phyloP scores from a whole-genome alignment of 208 protist genomes.

The Leishmania tarentolae region DNA sequence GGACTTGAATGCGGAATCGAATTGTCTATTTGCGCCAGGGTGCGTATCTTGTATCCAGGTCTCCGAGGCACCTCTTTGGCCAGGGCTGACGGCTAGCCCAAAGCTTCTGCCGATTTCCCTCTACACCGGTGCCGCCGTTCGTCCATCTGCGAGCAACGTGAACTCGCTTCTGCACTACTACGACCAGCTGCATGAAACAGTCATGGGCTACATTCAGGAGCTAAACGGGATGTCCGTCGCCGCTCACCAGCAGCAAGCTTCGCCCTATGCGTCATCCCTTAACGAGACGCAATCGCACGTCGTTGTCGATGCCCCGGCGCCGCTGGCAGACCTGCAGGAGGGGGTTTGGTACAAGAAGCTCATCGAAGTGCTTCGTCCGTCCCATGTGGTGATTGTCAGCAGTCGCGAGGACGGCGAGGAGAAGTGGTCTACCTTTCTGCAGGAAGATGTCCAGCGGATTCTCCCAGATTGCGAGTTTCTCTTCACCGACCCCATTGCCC shows the following conservation, averaged over 20 bases:
- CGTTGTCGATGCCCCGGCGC: slow-evolving; percentile 75
- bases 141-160: slow-evolving; percentile 41
- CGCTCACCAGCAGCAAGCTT: not conserved
- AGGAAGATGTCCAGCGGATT: slow-evolving; percentile 78
- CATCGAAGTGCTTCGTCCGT: slow-evolving; percentile 66
- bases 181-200: slow-evolving; percentile 61
- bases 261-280: slow-evolving; percentile 8
- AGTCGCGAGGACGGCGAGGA: slow-evolving; percentile 45
- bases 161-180: slow-evolving; percentile 54
- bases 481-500: slow-evolving; percentile 34
- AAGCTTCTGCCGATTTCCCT: slow-evolving; percentile 58
- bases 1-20: slow-evolving; percentile 79
- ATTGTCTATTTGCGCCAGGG: slow-evolving; percentile 67
- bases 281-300: slow-evolving; percentile 34
- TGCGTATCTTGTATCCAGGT: slow-evolving; percentile 57
- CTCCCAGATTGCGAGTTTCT: slow-evolving; percentile 74
- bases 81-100: slow-evolving; percentile 43
- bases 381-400: slow-evolving; percentile 75
- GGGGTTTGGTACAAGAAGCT: slow-evolving; percentile 76
- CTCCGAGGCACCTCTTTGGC: slow-evolving; percentile 45
- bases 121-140: slow-evolving; percentile 50
- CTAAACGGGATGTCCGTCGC: slow-evolving; percentile 15
- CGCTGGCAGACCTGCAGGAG: slow-evolving; percentile 52
- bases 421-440: slow-evolving; percentile 68
- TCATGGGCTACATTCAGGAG: slow-evolving; percentile 47